These are phyloP conservation scores for Borovskyia barvae DNA, from an alignment of 208 protist genomes.

Conservation along the genomic window DNA sequence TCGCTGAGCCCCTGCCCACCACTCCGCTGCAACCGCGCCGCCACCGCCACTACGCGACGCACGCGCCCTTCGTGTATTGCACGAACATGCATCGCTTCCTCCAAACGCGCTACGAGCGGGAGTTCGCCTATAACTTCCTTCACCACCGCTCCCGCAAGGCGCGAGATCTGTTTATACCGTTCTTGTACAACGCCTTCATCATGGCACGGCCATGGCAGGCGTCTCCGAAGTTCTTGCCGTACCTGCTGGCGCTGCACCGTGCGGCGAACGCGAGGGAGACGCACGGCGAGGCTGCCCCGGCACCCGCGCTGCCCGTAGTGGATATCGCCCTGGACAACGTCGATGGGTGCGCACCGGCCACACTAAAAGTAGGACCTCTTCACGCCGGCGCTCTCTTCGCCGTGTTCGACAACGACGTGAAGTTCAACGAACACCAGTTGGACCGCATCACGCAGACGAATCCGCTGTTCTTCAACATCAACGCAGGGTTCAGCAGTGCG, in stretches of 20 bases:
- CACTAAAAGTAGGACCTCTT: constrained; percentile 12
- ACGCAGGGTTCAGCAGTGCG: constrained; percentile 12
- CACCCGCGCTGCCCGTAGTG: background rate
- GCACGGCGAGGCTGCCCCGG: background rate
- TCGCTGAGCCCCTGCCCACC: background rate
- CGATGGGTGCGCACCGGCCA: constrained; percentile 49
- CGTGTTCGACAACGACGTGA: constrained; percentile 25
- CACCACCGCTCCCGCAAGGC: constrained; percentile 24
- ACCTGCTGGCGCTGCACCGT: constrained; percentile 27
- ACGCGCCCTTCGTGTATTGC: constrained; percentile 72
- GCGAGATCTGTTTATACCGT: constrained; percentile 46
- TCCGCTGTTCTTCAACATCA: constrained; percentile 50
- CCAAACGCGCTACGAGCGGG: constrained; percentile 30
- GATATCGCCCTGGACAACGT: constrained; percentile 49
- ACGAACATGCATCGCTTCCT: constrained; percentile 51
- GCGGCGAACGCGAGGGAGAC: constrained; percentile 1
- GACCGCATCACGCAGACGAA: constrained; percentile 2
- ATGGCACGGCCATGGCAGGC: constrained; percentile 59
- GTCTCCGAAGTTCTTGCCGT: constrained; percentile 42
- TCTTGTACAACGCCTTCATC: constrained; percentile 66
- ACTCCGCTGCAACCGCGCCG: constrained; percentile 1
- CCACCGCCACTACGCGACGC: constrained; percentile 40
- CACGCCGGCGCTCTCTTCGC: constrained; percentile 25
- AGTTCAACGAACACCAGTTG: constrained; percentile 10
- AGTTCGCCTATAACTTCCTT: constrained; percentile 31